phyloP scores from a whole-genome alignment of 371 early-diverging fungal genomes.

The Smittium culicis region DNA sequence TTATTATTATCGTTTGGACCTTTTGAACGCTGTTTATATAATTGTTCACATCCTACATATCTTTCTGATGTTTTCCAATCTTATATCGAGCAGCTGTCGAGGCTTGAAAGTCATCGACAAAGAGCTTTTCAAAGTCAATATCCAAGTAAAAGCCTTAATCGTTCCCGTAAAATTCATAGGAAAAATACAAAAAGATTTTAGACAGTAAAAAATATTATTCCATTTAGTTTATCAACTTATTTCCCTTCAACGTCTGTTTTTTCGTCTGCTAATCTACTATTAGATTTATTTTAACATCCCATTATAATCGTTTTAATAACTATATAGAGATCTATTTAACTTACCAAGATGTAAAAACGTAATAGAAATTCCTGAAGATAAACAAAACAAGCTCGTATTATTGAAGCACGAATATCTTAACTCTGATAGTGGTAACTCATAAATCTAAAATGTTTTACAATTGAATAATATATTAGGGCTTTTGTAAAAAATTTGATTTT shows the following conservation, averaged over 20 bases:
- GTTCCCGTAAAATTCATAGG: slow-evolving; percentile 48
- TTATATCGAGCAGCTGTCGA: slow-evolving; percentile 25
- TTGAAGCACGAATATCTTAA: slow-evolving; percentile 35
- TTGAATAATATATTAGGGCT: slow-evolving; percentile 22
- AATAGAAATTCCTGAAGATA: slow-evolving; percentile 39
- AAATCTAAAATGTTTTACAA: background rate
- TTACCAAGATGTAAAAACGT: slow-evolving; percentile 59
- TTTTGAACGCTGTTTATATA: too few relatives aligned
- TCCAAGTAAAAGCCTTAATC: slow-evolving; percentile 42
- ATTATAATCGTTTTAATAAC: background rate
- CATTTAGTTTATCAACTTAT: background rate
- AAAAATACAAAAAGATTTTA: slow-evolving; percentile 35
- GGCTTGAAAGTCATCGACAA: slow-evolving; percentile 39
- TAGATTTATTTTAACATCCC: background rate
- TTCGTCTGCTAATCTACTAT: slow-evolving; percentile 8
- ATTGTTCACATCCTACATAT: too few relatives aligned
- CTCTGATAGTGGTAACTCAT: slow-evolving; percentile 20
- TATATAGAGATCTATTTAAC: slow-evolving; percentile 45
- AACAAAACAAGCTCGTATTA: slow-evolving; percentile 44
- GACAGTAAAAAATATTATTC: slow-evolving; percentile 25
- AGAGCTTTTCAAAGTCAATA: slow-evolving; percentile 40
- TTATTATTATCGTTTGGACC: too few relatives aligned
- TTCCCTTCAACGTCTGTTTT: background rate
- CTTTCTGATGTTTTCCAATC: slow-evolving; percentile 7
- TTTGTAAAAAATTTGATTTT: too few relatives aligned